Base-by-base conservation (phyloP, 371 early-diverging fungal genomes). In the Rhizopus sp. region DNA sequence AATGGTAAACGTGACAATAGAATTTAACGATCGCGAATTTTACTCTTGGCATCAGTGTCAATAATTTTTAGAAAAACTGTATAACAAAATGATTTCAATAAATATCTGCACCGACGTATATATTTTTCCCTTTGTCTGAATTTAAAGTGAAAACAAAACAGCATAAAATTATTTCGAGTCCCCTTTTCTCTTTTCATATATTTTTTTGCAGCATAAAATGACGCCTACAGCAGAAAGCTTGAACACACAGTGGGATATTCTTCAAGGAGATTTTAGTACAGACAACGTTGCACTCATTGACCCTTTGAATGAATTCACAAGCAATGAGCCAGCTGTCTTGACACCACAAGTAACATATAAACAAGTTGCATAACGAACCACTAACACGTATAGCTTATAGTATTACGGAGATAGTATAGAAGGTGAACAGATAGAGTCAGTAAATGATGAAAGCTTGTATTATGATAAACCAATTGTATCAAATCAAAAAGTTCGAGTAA, bases 221-320 rank as follows among this genome's bases (percentile, higher is more conserved):
- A 51, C 58, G 7, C 62, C 66, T 23, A 56, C 60, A 44, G 69
- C 74, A 45, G 69, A 74, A 38, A 69, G 68, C 31, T 63, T 55
- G 47, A 65, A 68, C 46, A 70, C 71, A 23, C 60, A 64, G 23
- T 78, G 78, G 78, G 73, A 75, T 54, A 34, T 54, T 35, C 37
- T 60, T 42, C 53, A 60, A 29, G 42, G 32, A 9, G 54, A 48
- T 10, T 16, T 2, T 15, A 37, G 42, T 15, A 13, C 32, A 9
- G 6, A 50, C 33, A 29, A 49, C 6, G 48, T 16, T 12, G 35
- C 9, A 13, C 30, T 62, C 7, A 13, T 58, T 15, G 57, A 60
- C 41, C 58, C 62, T 37, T 55, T 66, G 13, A 51, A 23, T n/a
- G 59, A 57, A 23, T 12, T 41, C 15, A 44, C 16, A 8, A 34